Base-by-base conservation (phyloP, 2,329 filamentous ascomycete genomes). In the Clonostachys sp. region DNA sequence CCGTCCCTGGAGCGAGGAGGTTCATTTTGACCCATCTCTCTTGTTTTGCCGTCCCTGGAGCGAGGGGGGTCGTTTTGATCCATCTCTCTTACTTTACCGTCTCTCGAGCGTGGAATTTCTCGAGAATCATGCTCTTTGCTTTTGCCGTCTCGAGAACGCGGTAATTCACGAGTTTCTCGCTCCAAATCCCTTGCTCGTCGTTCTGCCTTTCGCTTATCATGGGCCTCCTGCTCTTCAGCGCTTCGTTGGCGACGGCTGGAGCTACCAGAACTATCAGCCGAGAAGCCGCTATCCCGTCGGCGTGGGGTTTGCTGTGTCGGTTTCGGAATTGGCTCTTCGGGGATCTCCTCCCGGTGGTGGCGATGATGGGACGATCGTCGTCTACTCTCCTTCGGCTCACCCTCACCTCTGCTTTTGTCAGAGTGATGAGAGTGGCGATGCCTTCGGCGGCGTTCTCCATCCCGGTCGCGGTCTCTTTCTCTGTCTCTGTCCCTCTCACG, bases 161-260 rank as follows among this genome's bases (percentile, higher is more conserved):
- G 3, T 80, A 75, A 45, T 78, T 71, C 3, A 67, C 72, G n/a
- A 67, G 71, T 50, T 75, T 73, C 53, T 78, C 74, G 50, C 77
- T 73, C 3, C 67, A 61, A 4, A 71, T 75, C 48, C 73, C 70
- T 40, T 66, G 50, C 53, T 41, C 64, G 70, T 30, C 72, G 70
- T 53, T 78, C 74, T 45, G 68, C 70, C 58, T 72, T 78, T 49
- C 71, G 70, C 51, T 58, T 71, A 2, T 80, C 76, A 46, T 77
- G 72, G 3, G 68, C 72, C 14, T 67, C 72, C 50, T 76, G 74
- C 53, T 79, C 74, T 51, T 78, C 74, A 3, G 67, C 61, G 4
- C 71, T 75, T 48, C 73, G 70, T 40, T 67, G 65, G 45, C 55
- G 60, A 48, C 58, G 57, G 24, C 58, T 54, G 35, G 64, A 61